These are phyloP conservation scores for Priceomyces castillae DNA, from an alignment of 805 yeast species.

Conservation along the genomic window DNA sequence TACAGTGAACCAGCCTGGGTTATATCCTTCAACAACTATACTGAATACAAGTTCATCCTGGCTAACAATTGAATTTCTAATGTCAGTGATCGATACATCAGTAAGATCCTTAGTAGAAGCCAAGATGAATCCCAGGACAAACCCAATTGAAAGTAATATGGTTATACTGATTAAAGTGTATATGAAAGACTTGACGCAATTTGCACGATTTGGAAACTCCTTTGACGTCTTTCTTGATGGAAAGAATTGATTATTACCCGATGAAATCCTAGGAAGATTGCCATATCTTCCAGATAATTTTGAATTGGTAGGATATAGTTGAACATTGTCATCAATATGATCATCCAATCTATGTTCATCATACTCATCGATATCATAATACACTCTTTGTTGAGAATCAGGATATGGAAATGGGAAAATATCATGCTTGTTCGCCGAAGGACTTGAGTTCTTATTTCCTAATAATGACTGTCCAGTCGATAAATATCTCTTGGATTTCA, in stretches of 20 bases:
- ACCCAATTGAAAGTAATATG: constrained; percentile 65
- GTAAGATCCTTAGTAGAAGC: constrained; percentile 85
- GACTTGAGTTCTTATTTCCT: constrained; percentile 6
- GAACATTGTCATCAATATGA: constrained; percentile 3
- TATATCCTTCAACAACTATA: constrained; percentile 71
- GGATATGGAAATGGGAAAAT: constrained; percentile 36
- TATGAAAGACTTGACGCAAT: constrained; percentile 30
- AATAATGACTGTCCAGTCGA: constrained; percentile 34
- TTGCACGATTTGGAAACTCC: constrained; percentile 11
- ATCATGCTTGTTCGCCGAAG: constrained; percentile 17
- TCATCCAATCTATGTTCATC: constrained; percentile 27
- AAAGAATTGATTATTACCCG: constrained; percentile 22
- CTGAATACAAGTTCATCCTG: constrained; percentile 84
- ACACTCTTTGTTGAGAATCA: constrained; percentile 26
- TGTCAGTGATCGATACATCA: constrained; percentile 55
- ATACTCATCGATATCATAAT: constrained; percentile 39
- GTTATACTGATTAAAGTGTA: constrained; percentile 47
- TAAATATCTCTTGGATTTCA: constrained; percentile 33
- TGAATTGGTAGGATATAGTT: constrained; percentile 12
- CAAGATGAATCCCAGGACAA: constrained; percentile 75
- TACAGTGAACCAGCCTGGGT: constrained; percentile 81
- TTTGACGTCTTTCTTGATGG: constrained; percentile 30
- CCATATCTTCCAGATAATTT: constrained; percentile 14
- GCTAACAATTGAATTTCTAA: constrained; percentile 72
- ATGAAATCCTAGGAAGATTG: constrained; percentile 19